A percentile compares a stretch with the other conserved stretches of the same genome.
phyloP scores from a whole-genome alignment of 2,329 filamentous ascomycete genomes.

The Rutstroemia sp. region DNA sequence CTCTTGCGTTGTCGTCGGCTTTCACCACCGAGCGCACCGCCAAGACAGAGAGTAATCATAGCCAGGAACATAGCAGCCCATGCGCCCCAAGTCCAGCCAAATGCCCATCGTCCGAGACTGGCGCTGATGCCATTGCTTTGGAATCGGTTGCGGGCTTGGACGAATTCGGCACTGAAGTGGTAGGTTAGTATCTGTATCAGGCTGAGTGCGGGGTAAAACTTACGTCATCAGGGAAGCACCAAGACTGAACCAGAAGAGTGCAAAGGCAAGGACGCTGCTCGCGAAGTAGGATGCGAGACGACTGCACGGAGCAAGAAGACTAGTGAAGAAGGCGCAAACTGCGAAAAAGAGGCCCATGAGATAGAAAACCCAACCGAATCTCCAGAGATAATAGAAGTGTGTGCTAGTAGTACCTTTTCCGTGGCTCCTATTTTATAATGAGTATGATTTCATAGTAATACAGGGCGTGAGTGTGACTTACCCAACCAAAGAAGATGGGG shows the following conservation, averaged over 20 bases:
- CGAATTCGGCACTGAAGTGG: constrained; percentile 48
- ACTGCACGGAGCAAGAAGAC: constrained; percentile 62
- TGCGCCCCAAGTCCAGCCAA: constrained; percentile 71
- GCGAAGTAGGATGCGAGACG: constrained; percentile 62
- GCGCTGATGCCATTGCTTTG: constrained; percentile 46
- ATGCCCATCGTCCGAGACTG: constrained; percentile 57
- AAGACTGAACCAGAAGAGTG: constrained; percentile 62
- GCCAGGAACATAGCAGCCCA: constrained; percentile 60
- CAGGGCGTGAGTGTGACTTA: constrained; percentile 26
- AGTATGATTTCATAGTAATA: background rate
- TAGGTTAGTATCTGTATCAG: background rate
- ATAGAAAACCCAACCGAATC: constrained; percentile 90
- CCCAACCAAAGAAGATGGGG: constrained; percentile 48
- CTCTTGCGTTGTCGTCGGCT: background rate
- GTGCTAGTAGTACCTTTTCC: constrained; percentile 47
- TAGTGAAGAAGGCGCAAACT: constrained; percentile 56
- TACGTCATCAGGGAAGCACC: constrained; percentile 71
- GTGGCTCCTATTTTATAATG: constrained; percentile 37
- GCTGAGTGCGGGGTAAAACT: constrained; percentile 25
- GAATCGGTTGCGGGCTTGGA: constrained; percentile 64
- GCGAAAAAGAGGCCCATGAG: constrained; percentile 78
- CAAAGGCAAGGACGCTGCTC: constrained; percentile 47
- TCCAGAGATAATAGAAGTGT: constrained; percentile 74
- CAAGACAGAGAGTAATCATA: constrained; percentile 59
- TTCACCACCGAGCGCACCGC: constrained; percentile 31